Base-by-base conservation (phyloP, 352 stramenopile genomes). In the Elongisporangium senticosum region DNA sequence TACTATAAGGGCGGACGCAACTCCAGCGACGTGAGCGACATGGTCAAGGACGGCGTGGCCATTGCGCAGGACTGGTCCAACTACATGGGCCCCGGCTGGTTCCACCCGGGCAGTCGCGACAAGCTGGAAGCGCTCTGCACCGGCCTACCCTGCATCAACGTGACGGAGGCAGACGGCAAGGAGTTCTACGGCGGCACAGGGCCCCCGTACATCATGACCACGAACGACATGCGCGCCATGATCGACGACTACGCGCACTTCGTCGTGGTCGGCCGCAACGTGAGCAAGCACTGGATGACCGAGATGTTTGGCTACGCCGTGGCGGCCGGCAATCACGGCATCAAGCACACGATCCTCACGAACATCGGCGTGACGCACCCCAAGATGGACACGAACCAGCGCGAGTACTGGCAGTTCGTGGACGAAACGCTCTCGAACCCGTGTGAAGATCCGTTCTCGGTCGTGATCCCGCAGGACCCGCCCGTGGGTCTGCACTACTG, bases 191-290 rank as follows among this genome's bases (percentile, higher is more conserved):
- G 65, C 4, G 77, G 73, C 24, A 75, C 69, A 2, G 78, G 74
- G 0, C 75, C 75, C n/a, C 75, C 75, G 48, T 85, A 86, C 64
- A 81, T 88, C 55, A 64, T 88, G 63, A 84, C 78, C 8, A 68
- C 61, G 33, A 56, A 68, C 53, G 75, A 86, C 48, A 69, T 82
- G 57, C 53, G 62, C 28, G 11, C n/a, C 17, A 75, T 83, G 58
- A 47, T 86, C 21, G 70, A 85, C 52, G 74, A 83, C 60, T 87
- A 87, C 51, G 75, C 63, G n/a, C 51, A 69, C 49, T 83, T 79
- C 28, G 69, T 83, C 0, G 64, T 86, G 7, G 51, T 47, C 1
- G 73, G 68, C 14, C 69, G 74, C n/a, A 64, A 77, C 49, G 43
- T 79, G 14, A 64, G 67, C 23, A 33, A 53, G 5, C 55, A 66